Evolutionary conservation across 179 eudicot genomes (phyloP), one percentile per base, ranked within the genome.

Genomic region (Silene noctiflora): DNA sequence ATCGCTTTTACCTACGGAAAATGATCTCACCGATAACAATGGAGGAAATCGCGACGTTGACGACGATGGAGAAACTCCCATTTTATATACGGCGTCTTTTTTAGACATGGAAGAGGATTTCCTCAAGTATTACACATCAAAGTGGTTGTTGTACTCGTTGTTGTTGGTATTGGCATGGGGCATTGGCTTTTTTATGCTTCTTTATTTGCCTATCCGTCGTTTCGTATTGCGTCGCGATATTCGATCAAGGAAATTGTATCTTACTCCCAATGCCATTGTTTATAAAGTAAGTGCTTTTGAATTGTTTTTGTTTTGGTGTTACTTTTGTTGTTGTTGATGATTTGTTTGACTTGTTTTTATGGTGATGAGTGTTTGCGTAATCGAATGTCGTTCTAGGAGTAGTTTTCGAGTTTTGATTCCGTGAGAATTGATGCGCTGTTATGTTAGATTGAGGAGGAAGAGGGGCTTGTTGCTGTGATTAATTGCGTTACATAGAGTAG

Each of bases 111-210:
- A 93, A 56, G 97, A 93, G 79, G 84, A 82, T 13, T 91, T 87
- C 71, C 81, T 93, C 16, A 86, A 91, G 71, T 88, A 89, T 67
- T 87, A 84, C 73, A 90, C 95, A 22, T 78, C 83, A 1, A 82
- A 80, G 48, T 93, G 97, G 97, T 78, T 90, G 35, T 72, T 90
- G 68, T 90, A 85, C 76, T 93, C 98, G 4, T 24, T 91, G 80
- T 80, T 87, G 20, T 68, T 88, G 81, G 62, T 93, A 17, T 83
- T 91, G 77, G 97, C 91, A 12, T 93, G 95, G 97, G 98, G 98
- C 25, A 73, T 90, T 76, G 98, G 98, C 46, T 29, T 93, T 6
- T 76, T 93, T 75, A 93, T 93, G 98, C 56, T 93, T 65, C 35
- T 91, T 19, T 93, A 91, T 78, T 68, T 91, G 72, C 98, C 98